These are phyloP conservation scores for Carex kokanica DNA, from an alignment of 176 grass and related monocot genomes.

Conservation along the genomic window DNA sequence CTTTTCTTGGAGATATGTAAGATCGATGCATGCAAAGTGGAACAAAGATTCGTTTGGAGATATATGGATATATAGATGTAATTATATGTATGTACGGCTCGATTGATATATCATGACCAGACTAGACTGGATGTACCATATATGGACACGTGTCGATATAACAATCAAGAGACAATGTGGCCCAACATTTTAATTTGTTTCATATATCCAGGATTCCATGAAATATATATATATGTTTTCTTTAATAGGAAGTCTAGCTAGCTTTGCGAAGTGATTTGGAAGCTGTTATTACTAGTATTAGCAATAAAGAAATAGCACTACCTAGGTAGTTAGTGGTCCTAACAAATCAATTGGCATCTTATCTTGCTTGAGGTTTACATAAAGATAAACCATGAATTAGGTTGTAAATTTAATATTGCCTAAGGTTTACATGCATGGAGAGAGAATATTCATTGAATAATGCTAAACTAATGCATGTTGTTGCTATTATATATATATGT, in stretches of 20 bases:
- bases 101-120: not conserved
- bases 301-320: not conserved
- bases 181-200: not conserved
- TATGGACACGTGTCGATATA: not conserved
- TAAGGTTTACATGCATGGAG: not conserved
- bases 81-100: slow-evolving; percentile 8
- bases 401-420: not conserved
- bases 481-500: not conserved
- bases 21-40: slow-evolving; percentile 6
- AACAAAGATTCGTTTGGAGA: slow-evolving; percentile 15
- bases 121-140: not conserved
- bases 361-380: slow-evolving; percentile 13
- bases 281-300: not conserved
- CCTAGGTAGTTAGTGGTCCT: slow-evolving; percentile 19
- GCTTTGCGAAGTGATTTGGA: slow-evolving; percentile 11
- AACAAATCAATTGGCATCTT: slow-evolving; percentile 1
- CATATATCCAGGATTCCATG: not conserved
- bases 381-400: not conserved
- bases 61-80: not conserved
- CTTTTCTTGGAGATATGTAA: slow-evolving; percentile 4
- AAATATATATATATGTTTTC: not conserved
- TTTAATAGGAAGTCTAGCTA: slow-evolving; percentile 1
- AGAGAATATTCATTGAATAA: slow-evolving; percentile 12
- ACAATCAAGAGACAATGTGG: not conserved
- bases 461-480: not conserved